phyloP scores from a whole-genome alignment of 345 rosid species.

The Isatis tinctoria region DNA sequence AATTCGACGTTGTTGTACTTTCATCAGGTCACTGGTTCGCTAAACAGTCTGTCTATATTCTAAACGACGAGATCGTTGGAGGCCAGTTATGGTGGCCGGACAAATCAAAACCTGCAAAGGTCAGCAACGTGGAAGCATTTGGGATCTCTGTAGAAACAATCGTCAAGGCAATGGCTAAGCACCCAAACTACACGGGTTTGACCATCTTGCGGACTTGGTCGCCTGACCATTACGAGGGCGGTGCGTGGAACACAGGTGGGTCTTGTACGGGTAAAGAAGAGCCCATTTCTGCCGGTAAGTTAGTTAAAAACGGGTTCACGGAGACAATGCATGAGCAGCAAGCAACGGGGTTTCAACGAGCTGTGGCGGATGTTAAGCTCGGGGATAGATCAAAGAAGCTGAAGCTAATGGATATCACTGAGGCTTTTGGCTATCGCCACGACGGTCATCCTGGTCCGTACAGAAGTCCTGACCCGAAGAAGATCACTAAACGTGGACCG shows the following conservation, averaged over 20 bases:
- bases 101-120: slow-evolving; percentile 51
- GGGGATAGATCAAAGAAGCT: slow-evolving; percentile 44
- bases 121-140: slow-evolving; percentile 77
- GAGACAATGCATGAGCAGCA: slow-evolving; percentile 75
- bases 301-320: slow-evolving; percentile 70
- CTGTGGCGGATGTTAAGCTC: slow-evolving; percentile 40
- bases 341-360: slow-evolving; percentile 49
- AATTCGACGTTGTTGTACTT: slow-evolving; percentile 66
- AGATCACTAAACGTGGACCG: slow-evolving; percentile 71
- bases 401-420: slow-evolving; percentile 79
- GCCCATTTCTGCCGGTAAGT: slow-evolving; percentile 52
- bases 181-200: slow-evolving; percentile 72
- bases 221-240: slow-evolving; percentile 95
- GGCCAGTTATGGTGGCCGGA: slow-evolving; percentile 95
- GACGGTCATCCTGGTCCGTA: slow-evolving; percentile 97
- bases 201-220: slow-evolving; percentile 75
- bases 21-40: slow-evolving; percentile 98
- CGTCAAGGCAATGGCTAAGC: slow-evolving; percentile 49
- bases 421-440: slow-evolving; percentile 73
- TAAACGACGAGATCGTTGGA: slow-evolving; percentile 79
- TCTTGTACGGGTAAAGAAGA: slow-evolving; percentile 79
- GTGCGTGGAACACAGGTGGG: slow-evolving; percentile 94
- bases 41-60: slow-evolving; percentile 76
- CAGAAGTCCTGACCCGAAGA: slow-evolving; percentile 77
- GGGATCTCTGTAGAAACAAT: slow-evolving; percentile 79